Base-by-base conservation (phyloP, 441 rosid genomes). In the Mallotus repandus region DNA sequence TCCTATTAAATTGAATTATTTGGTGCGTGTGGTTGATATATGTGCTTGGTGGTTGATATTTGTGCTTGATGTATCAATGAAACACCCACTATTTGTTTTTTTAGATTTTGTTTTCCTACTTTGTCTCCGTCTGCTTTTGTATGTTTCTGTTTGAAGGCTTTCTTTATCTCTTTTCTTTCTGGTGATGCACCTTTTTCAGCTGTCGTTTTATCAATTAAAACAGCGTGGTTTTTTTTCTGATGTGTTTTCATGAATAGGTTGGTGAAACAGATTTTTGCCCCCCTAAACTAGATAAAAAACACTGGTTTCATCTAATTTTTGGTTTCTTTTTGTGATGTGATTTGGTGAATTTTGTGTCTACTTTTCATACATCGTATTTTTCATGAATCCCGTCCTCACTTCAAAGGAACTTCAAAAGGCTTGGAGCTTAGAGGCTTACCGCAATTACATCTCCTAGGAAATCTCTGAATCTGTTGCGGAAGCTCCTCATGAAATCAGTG, bases 401-500 rank as follows among this genome's bases (percentile, higher is more conserved):
- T 19, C 25, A 15, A 75, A 58, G 25, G 16, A 63, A 35, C 22
- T 16, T 56, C 22, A 59, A 38, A 49, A 69, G 11, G 10, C 45
- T 46, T 56, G 48, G 67, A 41, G 16, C 38, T 55, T 58, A 22
- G 71, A 64, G 70, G 73, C 86, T 88, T 85, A 95, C 99, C 91
- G 76, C 92, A 46, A 95, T 83, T 65, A 84, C 95, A 15, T 77
- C 83, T 74, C 99, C 96, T 55, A 95, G 71, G 83, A 81, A 84
- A 75, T 78, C 85, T 21, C 77, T 83, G 78, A 92, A 92, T 80
- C 88, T 83, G 57, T 91, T 86, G 43, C 85, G 86, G 89, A 95
- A 95, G 86, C 98, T 91, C 81, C 83, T 85, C 99, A 95, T 95
- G 80, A 82, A 95, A 81, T 95, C 99, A 9, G 92, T 60, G 74